Percentiles rank a stretch among this genome's conserved stretches.
phyloP scores from a whole-genome alignment of 2,329 filamentous ascomycete species.

The Cordyceps javanica region DNA sequence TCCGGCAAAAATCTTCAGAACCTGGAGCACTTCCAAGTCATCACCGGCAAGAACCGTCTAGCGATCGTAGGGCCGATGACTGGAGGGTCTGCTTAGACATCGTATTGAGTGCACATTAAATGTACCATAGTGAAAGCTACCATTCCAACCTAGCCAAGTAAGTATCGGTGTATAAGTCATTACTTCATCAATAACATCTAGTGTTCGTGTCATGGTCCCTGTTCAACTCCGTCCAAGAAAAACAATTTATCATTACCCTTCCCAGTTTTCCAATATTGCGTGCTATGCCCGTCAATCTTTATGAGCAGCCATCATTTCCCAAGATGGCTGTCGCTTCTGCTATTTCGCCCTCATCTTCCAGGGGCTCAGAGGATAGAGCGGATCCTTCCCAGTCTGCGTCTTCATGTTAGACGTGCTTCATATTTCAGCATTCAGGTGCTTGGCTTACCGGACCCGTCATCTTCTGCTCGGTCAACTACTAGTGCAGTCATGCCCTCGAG shows the following conservation, averaged over 20 bases:
- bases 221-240: neutral
- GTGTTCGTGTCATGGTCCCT: neutral
- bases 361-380: constrained; percentile 47
- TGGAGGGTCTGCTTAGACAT: too few relatives aligned
- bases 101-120: too few relatives aligned
- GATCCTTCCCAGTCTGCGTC: constrained; percentile 50
- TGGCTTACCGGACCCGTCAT: constrained; percentile 53
- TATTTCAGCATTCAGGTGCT: constrained; percentile 5
- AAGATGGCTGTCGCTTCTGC: neutral
- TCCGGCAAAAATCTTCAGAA: too few relatives aligned
- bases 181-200: constrained; percentile 1
- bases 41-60: too few relatives aligned
- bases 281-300: neutral
- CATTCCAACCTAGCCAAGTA: neutral
- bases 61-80: too few relatives aligned
- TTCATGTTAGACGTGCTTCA: neutral
- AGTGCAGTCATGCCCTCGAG: constrained; percentile 45
- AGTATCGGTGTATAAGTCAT: neutral
- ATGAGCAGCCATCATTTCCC: neutral
- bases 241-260: neutral
- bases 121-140: neutral
- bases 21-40: too few relatives aligned
- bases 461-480: constrained; percentile 52
- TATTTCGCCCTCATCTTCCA: constrained; percentile 28
- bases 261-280: neutral